Base-by-base conservation (phyloP, 441 rosid species). In the Erysimum cheiri region DNA sequence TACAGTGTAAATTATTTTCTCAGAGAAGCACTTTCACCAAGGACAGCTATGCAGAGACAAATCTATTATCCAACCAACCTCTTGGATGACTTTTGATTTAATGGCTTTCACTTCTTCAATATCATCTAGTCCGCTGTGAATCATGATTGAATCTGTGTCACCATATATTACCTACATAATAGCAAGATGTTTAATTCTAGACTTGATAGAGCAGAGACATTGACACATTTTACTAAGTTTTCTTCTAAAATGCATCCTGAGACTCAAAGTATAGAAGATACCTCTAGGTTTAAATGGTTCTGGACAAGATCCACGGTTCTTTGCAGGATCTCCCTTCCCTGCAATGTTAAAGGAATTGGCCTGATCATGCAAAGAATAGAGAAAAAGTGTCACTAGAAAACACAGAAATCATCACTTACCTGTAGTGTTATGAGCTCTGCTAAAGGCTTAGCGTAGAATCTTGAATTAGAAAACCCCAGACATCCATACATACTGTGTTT, bases 111-210 rank as follows among this genome's bases (percentile, higher is more conserved):
- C 97, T 82, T 89, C 83, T 65, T 81, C 69, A 65, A 88, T 74
- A 76, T 95, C 96, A 75, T 92, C 95, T 26, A 92, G 84, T 70
- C 98, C 97, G 69, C 89, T 95, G 78, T 95, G 82, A 77, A 92
- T 90, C 99, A 95, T 95, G 78, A 95, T 95, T 70, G 99, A 95
- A 86, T 90, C 99, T 14, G 99, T 95, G 77, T 92, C 99, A 61
- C 99, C 99, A 68, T 95, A 95, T 37, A 95, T 87, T 15, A 95
- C 99, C 97, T 92, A 88, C 50, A 78, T 41, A 60, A 59, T 66
- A 81, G 70, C 54, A 82, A 43, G 64, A 77, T 35, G 48, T 49
- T 61, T 33, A 71, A 10, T 37, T 60, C 63, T 44, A 37, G 69
- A 59, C 28, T 65, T 62, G 55, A 37, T 39, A 53, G 63, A 56